These are phyloP conservation scores for Penicillium malachiteum DNA, from an alignment of 495 filamentous ascomycete species.

Conservation along the genomic window DNA sequence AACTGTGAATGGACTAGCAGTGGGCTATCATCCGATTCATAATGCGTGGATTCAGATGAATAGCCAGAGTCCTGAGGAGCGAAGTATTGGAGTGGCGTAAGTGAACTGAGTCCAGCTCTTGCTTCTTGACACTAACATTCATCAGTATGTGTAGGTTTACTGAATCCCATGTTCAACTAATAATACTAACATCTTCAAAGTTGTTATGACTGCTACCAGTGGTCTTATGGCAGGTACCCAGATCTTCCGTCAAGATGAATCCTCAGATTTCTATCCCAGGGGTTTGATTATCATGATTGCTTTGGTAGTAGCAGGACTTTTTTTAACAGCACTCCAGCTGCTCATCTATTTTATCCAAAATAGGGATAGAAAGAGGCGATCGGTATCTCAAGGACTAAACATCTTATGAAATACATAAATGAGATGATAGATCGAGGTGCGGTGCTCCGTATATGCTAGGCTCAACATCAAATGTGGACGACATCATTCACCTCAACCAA, in stretches of 20 bases:
- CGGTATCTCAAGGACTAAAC: background rate
- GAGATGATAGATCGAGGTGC: background rate
- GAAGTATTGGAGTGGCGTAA: conserved; percentile 33
- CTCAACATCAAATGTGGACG: background rate
- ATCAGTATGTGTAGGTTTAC: conserved; percentile 29
- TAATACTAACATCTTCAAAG: conserved; percentile 11
- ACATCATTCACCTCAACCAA: too few relatives aligned
- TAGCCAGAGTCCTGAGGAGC: conserved; percentile 20
- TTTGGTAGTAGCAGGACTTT: conserved; percentile 13
- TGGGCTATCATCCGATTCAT: conserved; percentile 37
- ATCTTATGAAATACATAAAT: background rate
- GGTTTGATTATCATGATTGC: conserved; percentile 28
- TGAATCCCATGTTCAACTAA: background rate
- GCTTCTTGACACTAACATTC: background rate
- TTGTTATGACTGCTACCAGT: conserved; percentile 31
- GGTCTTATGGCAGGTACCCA: conserved; percentile 34
- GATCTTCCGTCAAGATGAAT: conserved; percentile 29
- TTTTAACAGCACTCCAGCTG: conserved; percentile 11
- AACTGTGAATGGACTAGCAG: conserved; percentile 27
- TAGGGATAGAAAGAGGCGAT: background rate
- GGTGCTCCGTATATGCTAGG: background rate
- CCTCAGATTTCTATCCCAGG: conserved; percentile 16
- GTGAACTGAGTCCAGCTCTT: conserved; percentile 4
- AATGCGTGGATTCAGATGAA: conserved; percentile 39
- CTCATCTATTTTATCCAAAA: conserved; percentile 10